Evolutionary conservation across 768 basidiomycete genomes (phyloP), one percentile per base, ranked within the genome.

Genomic region (Amanita molliuscula): DNA sequence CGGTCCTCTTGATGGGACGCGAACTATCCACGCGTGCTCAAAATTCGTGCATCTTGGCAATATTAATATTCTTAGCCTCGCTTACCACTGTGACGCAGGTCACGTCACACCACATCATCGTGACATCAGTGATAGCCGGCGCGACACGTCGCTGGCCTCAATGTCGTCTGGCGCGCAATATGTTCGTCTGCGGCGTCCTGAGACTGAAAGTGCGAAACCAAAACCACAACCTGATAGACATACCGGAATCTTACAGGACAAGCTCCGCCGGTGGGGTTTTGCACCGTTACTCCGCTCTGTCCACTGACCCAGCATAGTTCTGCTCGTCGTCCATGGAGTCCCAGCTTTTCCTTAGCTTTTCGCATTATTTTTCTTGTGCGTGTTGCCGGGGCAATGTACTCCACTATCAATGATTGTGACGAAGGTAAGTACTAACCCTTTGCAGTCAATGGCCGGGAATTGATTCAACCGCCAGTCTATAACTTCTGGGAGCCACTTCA

Each of bases 401-500:
- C 87, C 10, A 91, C 91, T 56, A 88, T 95, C 50, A 80, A 83
- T 59, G 96, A 98, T 61, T 98, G 96, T 55, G 96, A 99, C 61
- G 96, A 99, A 79, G 93, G 95, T 92, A 47, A 53, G 50, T 31
- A 13, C 16, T 33, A 33, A 33, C 13, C 16, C 40, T 21, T 42
- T 42, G 28, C 21, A 11, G 11, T 28, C 25, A 2, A 8, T 6
- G 3, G 20, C 6, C 15, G 11, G 11, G 21, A 47, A n/a, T 6
- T 25, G 33, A 16, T 7, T 35, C 18, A 44, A 40, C 45, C 48
- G 20, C 44, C 47, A 99, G 96, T 96, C 10, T 99, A 83, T 76
- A 99, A 99, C 67, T 99, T 96, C 66, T 98, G 91, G 91, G 96
- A 98, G 61, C 96, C 96, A 16, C 69, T 99, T 13, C 96, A 99